Conservation (phyloP, 495 filamentous ascomycete species). For the Trichoderma reesei region DNA sequence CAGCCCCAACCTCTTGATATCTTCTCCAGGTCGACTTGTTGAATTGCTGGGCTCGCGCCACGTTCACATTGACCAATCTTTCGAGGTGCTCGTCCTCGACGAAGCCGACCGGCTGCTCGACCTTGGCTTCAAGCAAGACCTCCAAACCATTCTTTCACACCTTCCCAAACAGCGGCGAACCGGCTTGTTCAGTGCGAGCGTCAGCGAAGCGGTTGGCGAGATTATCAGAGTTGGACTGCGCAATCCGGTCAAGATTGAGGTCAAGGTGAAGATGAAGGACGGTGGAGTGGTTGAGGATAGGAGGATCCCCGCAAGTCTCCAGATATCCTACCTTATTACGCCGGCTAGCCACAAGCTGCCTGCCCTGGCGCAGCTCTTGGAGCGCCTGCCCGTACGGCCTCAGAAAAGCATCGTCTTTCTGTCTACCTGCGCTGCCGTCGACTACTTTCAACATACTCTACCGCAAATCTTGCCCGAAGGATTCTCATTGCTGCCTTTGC, state of each 20-base stretch:
- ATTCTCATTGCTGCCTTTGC: constrained; percentile 66
- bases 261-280: constrained; percentile 63
- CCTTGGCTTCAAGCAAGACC: constrained; percentile 85
- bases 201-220: constrained; percentile 83
- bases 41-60: constrained; percentile 85
- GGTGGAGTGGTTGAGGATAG: constrained; percentile 69
- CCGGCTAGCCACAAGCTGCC: constrained; percentile 70
- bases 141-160: constrained; percentile 72
- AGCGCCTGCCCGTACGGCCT: constrained; percentile 56
- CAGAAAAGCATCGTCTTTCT: constrained; percentile 89
- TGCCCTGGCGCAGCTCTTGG: constrained; percentile 59
- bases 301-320: constrained; percentile 76
- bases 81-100: constrained; percentile 84
- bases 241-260: constrained; percentile 87
- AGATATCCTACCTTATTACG: constrained; percentile 75
- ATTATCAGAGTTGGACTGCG: constrained; percentile 86
- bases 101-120: constrained; percentile 91
- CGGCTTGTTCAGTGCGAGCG: constrained; percentile 85
- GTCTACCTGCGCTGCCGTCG: constrained; percentile 89
- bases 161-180: constrained; percentile 91
- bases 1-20: constrained; percentile 78
- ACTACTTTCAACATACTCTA: constrained; percentile 76
- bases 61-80: constrained; percentile 81
- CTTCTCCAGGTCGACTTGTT: constrained; percentile 78
- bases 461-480: constrained; percentile 51